Evolutionary conservation across 192 early-diverging fungal genomes (phyloP), one percentile per base, ranked within the genome.

Genomic region (Coemansia sp.): DNA sequence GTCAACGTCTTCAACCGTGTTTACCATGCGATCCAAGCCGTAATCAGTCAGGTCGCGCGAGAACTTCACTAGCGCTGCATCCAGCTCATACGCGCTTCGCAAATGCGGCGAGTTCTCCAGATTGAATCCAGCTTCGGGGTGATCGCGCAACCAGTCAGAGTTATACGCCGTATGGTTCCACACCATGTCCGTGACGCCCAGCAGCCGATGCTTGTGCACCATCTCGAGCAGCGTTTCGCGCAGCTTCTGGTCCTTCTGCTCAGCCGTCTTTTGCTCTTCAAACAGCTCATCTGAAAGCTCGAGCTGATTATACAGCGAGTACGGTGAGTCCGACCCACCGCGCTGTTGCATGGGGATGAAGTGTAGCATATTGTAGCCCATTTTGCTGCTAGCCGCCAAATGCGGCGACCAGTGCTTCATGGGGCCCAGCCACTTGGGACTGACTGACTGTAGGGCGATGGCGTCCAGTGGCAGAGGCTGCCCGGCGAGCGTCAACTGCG

Each of bases 111-210:
- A 92, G 63, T 95, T 99, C 68, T 90, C 76, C 39, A 99, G 74
- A 67, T 98, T 99, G 79, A 98, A 99, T 21, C 95, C 95, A 67
- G 94, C 93, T 78, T 99, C 97, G 6, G 97, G 97, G 75, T 99
- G 97, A 46, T 97, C 90, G 74, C 88, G 78, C 41, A 99, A 87
- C 93, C 95, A 99, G n/a, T 76, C 80, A n/a, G 93, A 93, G 71
- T 97, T 92, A 78, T 88, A 89, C 25, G 95, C 92, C 21, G 96
- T 99, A 81, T 99, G 98, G 84, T 99, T 99, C 95, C 95, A 99
- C 3, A 99, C 98, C 67, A 99, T 88, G 81, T 99, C 98, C 10
- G 94, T 94, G 42, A 92, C 79, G 44, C 87, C 88, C 42, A 99
- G 80, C 59, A 96, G 85, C 0, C 87, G 88, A 76, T 89, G 88